Percentiles rank a stretch among this genome's conserved stretches.
phyloP scores from a whole-genome alignment of 148 eudicot species.

The Drosera capensis region DNA sequence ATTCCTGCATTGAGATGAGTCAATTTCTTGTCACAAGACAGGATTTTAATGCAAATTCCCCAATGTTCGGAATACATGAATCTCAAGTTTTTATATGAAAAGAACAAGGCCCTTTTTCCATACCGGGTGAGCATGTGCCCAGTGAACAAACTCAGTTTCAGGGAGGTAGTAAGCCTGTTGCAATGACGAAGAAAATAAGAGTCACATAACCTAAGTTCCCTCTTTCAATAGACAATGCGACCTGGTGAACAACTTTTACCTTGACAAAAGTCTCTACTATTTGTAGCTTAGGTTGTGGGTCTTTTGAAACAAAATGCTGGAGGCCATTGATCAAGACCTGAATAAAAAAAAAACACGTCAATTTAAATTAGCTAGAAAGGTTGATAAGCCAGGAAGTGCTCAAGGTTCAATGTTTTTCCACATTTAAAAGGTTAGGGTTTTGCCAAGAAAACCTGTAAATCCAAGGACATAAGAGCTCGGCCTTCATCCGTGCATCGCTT shows the following conservation, averaged over 20 bases:
- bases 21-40: constrained; percentile 1
- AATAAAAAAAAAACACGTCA: constrained; percentile 1
- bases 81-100: background rate
- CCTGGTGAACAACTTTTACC: constrained; percentile 36
- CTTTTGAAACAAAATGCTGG: constrained; percentile 60
- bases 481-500: constrained; percentile 92
- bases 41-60: background rate
- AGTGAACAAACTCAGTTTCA: constrained; percentile 84
- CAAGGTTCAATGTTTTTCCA: too few species aligned
- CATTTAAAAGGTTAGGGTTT: too few species aligned
- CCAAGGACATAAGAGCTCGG: constrained; percentile 93
- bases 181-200: constrained; percentile 5
- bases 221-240: too few species aligned
- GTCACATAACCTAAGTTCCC: background rate
- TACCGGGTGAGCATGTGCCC: constrained; percentile 95
- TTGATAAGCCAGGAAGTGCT: background rate
- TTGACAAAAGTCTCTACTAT: constrained; percentile 77
- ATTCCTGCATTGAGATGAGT: constrained; percentile 40
- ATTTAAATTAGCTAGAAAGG: constrained; percentile 1
- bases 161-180: constrained; percentile 91
- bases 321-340: constrained; percentile 95
- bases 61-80: background rate
- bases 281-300: constrained; percentile 71
- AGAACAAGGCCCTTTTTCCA: constrained; percentile 1
- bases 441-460: constrained; percentile 76